These are phyloP conservation scores for Apiotrichum akiyoshidainum DNA, from an alignment of 1,284 basidiomycete genomes.

Conservation along the genomic window DNA sequence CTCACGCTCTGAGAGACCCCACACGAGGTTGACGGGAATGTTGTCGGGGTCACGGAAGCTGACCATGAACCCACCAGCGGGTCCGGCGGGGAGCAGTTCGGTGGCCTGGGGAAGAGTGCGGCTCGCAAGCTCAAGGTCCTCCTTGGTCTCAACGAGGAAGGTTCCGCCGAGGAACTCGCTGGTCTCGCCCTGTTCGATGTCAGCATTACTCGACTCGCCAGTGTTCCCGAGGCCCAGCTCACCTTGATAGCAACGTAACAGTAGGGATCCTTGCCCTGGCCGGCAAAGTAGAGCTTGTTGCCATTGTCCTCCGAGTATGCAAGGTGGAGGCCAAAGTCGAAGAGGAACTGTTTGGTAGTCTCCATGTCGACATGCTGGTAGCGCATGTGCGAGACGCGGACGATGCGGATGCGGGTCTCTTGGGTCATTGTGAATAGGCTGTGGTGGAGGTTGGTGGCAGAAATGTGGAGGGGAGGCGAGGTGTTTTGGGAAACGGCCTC, in stretches of 20 bases:
- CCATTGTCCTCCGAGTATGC: slow-evolving; percentile 14
- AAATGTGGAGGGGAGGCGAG: not conserved
- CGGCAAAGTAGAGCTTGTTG: slow-evolving; percentile 23
- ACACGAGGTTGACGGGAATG: slow-evolving; percentile 26
- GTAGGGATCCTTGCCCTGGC: slow-evolving; percentile 23
- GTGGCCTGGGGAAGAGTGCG: slow-evolving; percentile 15
- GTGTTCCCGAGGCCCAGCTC: not conserved
- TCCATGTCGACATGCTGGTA: slow-evolving; percentile 25
- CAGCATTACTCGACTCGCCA: not conserved
- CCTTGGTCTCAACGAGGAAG: slow-evolving; percentile 19
- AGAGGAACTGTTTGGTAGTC: slow-evolving; percentile 18
- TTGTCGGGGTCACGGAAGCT: slow-evolving; percentile 26
- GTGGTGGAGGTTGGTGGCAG: not conserved
- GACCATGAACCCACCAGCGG: slow-evolving; percentile 24
- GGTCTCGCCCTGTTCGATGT: slow-evolving; percentile 2
- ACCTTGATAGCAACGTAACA: slow-evolving; percentile 23
- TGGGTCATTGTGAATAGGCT: slow-evolving; percentile 12
- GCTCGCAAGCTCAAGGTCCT: slow-evolving; percentile 25
- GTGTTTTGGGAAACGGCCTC: no score
- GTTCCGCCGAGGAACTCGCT: slow-evolving; percentile 15
- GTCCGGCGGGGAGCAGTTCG: slow-evolving; percentile 16
- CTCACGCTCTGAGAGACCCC: slow-evolving; percentile 17
- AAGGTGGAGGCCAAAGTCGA: slow-evolving; percentile 28
- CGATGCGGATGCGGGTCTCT: slow-evolving; percentile 17
- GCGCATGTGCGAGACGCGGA: slow-evolving; percentile 26